These are phyloP conservation scores for Vigna angularis DNA, from an alignment of 306 rosid genomes.

Conservation along the genomic window DNA sequence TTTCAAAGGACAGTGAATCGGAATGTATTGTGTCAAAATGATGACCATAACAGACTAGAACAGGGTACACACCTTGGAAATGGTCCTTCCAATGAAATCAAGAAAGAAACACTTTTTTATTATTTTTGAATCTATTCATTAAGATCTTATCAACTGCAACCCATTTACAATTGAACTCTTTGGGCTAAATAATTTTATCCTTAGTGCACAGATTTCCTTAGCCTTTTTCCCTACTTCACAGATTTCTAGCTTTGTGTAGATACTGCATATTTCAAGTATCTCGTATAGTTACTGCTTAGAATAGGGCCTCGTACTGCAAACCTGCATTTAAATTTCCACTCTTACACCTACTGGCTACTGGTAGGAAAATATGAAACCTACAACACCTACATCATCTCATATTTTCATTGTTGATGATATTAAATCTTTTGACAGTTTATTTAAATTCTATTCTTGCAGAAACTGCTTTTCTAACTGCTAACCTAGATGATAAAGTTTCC, in stretches of 20 bases:
- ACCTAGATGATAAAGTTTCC: not conserved
- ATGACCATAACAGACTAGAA: constrained; percentile 29
- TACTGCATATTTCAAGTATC: not conserved
- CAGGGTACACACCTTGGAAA: constrained; percentile 74
- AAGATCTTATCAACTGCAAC: not conserved
- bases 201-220: constrained; percentile 6
- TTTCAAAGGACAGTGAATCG: not conserved
- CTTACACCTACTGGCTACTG: not conserved
- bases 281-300: not conserved
- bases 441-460: not conserved
- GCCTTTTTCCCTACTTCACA: not conserved
- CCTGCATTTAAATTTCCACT: constrained; percentile 24
- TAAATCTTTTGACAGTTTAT: not conserved
- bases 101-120: constrained; percentile 6
- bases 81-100: constrained; percentile 65
- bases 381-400: constrained; percentile 55
- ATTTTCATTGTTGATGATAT: constrained; percentile 13
- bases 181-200: constrained; percentile 13
- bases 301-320: not conserved
- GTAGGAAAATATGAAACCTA: constrained; percentile 11
- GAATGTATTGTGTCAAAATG: constrained; percentile 1
- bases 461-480: constrained; percentile 22
- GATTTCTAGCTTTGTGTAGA: not conserved
- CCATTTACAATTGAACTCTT: constrained; percentile 15
- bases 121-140: constrained; percentile 25